Evolutionary conservation across 2,329 filamentous ascomycete genomes (phyloP).

Genomic region (Sarocladium strictum): DNA sequence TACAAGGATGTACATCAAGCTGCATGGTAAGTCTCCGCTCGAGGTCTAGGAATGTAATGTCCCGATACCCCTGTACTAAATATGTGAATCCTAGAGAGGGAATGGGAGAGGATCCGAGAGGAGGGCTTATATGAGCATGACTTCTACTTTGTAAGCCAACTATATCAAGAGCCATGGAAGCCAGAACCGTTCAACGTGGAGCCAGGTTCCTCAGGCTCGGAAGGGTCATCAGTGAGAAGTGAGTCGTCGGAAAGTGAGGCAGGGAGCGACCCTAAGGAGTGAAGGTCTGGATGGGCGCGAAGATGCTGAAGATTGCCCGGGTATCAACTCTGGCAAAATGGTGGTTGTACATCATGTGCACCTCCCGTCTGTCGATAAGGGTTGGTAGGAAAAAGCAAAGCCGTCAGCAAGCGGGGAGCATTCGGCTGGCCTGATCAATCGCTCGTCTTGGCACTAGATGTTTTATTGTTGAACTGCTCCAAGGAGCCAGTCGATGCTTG

Average conservation of each 20-base stretch:
- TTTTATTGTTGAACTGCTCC: too few species aligned
- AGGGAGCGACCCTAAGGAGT: background rate
- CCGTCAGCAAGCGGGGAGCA: background rate
- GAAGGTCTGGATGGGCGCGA: background rate
- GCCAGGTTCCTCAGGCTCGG: background rate
- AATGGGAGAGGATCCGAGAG: conserved; percentile 41
- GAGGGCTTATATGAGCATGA: conserved; percentile 45
- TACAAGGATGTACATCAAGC: conserved; percentile 36
- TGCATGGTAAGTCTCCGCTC: conserved; percentile 37
- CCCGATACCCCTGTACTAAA: background rate
- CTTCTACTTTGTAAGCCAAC: conserved; percentile 54
- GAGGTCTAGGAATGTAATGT: background rate
- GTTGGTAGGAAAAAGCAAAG: background rate
- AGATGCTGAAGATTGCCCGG: conserved; percentile 2
- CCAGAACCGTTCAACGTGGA: background rate
- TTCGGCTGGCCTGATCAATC: background rate
- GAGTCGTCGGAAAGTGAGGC: background rate
- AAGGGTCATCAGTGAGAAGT: background rate
- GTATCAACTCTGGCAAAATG: background rate
- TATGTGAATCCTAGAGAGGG: conserved; percentile 18
- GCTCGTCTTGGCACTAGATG: background rate
- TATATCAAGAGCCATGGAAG: conserved; percentile 50
- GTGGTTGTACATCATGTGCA: background rate
- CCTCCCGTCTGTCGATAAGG: background rate
- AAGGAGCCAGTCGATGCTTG: too few species aligned